Evolutionary conservation across 345 rosid genomes (phyloP).

Genomic region (Carallia pectinifolia): DNA sequence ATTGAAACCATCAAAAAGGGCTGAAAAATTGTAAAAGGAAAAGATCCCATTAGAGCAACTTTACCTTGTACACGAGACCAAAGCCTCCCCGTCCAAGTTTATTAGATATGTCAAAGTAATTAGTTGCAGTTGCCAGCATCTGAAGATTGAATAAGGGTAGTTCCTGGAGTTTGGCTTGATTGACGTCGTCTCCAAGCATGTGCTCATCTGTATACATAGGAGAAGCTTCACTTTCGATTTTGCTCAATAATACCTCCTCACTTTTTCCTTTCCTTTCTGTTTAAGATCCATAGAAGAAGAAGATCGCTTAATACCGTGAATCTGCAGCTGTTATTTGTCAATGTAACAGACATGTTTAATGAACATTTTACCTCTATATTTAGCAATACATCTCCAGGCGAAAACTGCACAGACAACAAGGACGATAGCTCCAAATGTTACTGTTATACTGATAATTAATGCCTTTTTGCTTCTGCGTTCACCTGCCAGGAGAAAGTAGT

Average conservation of each 20-base stretch:
- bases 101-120: constrained; percentile 9
- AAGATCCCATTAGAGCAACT: too few relatives aligned
- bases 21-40: neutral
- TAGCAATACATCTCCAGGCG: neutral
- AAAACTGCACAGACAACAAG: neutral
- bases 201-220: too few relatives aligned
- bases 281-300: neutral
- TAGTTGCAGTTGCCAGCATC: constrained; percentile 12
- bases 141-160: constrained; percentile 13
- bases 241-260: too few relatives aligned
- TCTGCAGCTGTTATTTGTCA: too few relatives aligned
- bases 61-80: constrained; percentile 28
- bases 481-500: neutral
- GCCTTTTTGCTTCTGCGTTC: neutral
- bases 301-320: too few relatives aligned
- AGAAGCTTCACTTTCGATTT: neutral
- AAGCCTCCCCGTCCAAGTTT: constrained; percentile 31
- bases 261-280: neutral
- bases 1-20: neutral
- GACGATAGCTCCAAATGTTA: neutral
- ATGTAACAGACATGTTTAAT: too few relatives aligned
- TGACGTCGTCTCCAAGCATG: neutral
- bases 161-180: constrained; percentile 4
- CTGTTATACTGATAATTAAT: neutral
- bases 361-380: neutral